Percentiles rank a stretch among this genome's conserved stretches.
Evolutionary conservation across 768 basidiomycete genomes (phyloP).

Genomic region (Kwoniella shandongensis): DNA sequence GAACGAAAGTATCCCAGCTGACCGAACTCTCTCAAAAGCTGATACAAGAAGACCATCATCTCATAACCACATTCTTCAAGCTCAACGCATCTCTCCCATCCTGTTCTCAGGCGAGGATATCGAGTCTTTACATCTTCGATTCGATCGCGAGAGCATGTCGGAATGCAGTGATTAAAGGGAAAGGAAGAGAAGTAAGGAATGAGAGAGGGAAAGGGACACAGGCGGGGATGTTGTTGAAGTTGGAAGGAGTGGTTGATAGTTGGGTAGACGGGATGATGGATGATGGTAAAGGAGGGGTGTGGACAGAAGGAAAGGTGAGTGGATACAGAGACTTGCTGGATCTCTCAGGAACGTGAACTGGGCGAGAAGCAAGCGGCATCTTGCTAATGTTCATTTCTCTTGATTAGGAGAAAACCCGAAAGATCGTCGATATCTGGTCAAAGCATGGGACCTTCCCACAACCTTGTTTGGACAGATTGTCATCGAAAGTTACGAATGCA

Average conservation of each 20-base stretch:
- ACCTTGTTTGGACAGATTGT: constrained; percentile 68
- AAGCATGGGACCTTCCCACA: constrained; percentile 86
- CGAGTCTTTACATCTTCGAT: constrained; percentile 90
- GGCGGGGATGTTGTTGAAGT: constrained; percentile 67
- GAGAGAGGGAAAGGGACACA: constrained; percentile 25
- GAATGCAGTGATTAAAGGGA: constrained; percentile 65
- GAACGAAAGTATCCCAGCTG: constrained; percentile 75
- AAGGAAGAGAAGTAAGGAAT: constrained; percentile 60
- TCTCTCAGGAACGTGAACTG: background rate
- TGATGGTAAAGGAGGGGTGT: constrained; percentile 56
- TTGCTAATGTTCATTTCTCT: background rate
- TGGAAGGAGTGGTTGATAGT: constrained; percentile 86
- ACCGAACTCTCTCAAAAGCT: constrained; percentile 74
- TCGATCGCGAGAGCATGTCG: constrained; percentile 83
- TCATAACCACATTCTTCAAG: constrained; percentile 84
- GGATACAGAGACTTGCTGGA: too few species aligned
- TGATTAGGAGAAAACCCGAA: constrained; percentile 89
- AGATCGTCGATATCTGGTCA: constrained; percentile 96
- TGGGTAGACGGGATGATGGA: constrained; percentile 80
- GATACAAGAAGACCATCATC: constrained; percentile 69
- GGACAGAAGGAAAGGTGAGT: constrained; percentile 83
- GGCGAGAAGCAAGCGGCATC: background rate
- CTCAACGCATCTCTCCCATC: constrained; percentile 76
- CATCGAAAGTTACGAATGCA: constrained; percentile 20
- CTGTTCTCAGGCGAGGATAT: constrained; percentile 63